phyloP scores from a whole-genome alignment of 169 alveolate species.

The Toxoplasma gondii region DNA sequence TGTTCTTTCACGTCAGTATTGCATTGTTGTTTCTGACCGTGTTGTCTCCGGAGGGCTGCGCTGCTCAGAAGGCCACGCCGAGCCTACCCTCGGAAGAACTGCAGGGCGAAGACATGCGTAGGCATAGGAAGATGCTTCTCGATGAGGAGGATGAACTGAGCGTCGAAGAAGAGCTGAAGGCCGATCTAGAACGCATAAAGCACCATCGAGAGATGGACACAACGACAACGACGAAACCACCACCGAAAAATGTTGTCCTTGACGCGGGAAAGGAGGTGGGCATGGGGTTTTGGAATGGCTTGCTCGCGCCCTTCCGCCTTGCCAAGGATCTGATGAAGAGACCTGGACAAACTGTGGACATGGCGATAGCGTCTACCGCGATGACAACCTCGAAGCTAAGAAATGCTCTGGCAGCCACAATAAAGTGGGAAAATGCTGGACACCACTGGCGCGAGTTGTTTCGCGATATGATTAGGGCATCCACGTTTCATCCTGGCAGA shows the following conservation, averaged over 20 bases:
- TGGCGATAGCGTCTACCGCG: neutral
- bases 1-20: neutral
- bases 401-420: neutral
- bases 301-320: neutral
- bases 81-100: neutral
- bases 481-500: conserved; percentile 10
- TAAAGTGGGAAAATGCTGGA: neutral
- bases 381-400: neutral
- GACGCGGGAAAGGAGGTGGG: conserved; percentile 2
- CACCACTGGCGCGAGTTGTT: neutral
- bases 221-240: conserved; percentile 27
- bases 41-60: neutral
- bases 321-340: neutral
- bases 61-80: neutral
- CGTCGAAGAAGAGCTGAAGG: neutral
- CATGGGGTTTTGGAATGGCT: conserved; percentile 5
- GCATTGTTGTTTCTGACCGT: neutral
- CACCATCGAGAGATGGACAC: neutral
- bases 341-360: neutral
- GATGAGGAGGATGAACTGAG: neutral
- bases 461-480: neutral
- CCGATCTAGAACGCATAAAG: neutral
- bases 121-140: neutral
- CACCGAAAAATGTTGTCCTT: neutral
- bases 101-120: neutral